Evolutionary conservation across 139 green algal genomes (phyloP).

Genomic region (Deuterostichococcus epilithicus): DNA sequence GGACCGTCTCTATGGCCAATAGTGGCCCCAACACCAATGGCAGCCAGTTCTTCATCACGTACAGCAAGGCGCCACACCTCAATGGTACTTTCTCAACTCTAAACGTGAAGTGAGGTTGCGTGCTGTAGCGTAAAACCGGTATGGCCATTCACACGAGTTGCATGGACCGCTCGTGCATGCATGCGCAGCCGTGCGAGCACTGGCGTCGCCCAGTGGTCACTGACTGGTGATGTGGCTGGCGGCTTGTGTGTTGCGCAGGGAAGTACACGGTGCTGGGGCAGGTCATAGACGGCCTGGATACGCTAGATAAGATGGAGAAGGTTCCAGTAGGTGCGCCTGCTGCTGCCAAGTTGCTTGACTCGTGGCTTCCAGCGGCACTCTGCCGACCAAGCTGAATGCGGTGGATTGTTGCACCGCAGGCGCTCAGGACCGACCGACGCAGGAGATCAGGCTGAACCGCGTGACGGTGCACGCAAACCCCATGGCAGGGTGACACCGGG

Average conservation of each 20-base stretch:
- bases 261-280: conserved; percentile 84
- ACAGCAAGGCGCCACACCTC: conserved; percentile 88
- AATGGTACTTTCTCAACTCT: conserved; percentile 66
- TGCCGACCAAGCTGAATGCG: neutral
- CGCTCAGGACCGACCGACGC: conserved; percentile 56
- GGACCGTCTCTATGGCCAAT: conserved; percentile 97
- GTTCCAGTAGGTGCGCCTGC: conserved; percentile 40
- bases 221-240: neutral
- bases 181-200: no score
- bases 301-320: conserved; percentile 95
- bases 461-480: conserved; percentile 89
- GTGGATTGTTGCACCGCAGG: neutral
- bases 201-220: no score
- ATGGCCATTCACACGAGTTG: no score
- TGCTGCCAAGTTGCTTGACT: neutral
- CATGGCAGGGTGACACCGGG: conserved; percentile 52
- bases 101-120: no score
- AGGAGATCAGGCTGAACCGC: conserved; percentile 74
- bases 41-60: conserved; percentile 94
- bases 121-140: no score
- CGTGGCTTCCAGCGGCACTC: neutral
- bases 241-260: conserved; percentile 17
- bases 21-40: conserved; percentile 91
- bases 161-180: no score
- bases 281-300: conserved; percentile 94